Evolutionary conservation across 495 filamentous ascomycete species (phyloP), one percentile per base, ranked within the genome.

Genomic region (Annulohypoxylon maeteangense): DNA sequence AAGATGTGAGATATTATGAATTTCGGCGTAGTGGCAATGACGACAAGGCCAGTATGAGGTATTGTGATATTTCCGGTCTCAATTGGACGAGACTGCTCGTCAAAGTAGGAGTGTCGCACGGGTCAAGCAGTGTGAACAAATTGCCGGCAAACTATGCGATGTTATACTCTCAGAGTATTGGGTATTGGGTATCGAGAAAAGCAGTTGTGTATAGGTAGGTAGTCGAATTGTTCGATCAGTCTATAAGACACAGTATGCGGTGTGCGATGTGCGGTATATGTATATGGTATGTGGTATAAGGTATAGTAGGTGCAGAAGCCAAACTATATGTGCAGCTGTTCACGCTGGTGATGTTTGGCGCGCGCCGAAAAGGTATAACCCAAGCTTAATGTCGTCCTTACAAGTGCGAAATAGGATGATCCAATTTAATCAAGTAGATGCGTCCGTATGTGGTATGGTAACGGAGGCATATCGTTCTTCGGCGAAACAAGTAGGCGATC

Each of bases 371-470:
- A 40, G 25, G 57, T 29, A 16, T 25, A 47, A 60, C 51, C 36
- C 50, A 62, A 69, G 48, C 38, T 34, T 16, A 5, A 20, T 12
- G 47, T 59, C 16, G 55, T 22, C 25, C 23, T 27, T 22, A 7
- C 53, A 20, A 29, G 7, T 55, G 36, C 36, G 16, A 42, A 63
- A 62, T 31, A 61, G 10, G 16, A 55, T 51, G 63, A 47, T 36
- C 20, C 53, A 51, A 25, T 25, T 70, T 20, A 62, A 51, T 65
- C 40, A 65, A 62, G 40, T 57, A 61, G 62, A 62, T 61, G 20
- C 20, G 48, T 61, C 42, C 31, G 20, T 70, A 55, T 61, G 57
- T 20, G 54, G 8, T 29, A 29, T 29, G 27, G 27, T 23, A 20
- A 47, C 14, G 45, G 48, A 54, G 57, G 18, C 62, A 70, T 61